Conservation (phyloP, 352 stramenopile species). For the Pythium rishiriense region DNA sequence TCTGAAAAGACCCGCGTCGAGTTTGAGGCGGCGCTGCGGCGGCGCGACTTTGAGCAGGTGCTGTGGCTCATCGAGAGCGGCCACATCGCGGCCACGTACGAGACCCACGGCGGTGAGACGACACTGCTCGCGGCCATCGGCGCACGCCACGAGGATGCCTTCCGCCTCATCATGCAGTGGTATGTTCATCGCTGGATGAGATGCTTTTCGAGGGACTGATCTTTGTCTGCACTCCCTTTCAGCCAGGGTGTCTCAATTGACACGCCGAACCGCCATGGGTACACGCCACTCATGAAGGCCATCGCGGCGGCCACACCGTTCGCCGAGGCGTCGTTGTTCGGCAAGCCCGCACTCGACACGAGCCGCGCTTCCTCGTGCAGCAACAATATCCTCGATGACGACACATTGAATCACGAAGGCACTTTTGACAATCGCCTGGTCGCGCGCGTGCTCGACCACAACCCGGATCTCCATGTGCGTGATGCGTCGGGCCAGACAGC, state of each 20-base stretch:
- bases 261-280: conserved; percentile 47
- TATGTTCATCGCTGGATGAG: too few species aligned
- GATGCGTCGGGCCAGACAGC: conserved; percentile 58
- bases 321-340: conserved; percentile 14
- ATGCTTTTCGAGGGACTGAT: too few species aligned
- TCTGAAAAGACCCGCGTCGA: conserved; percentile 23
- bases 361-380: not conserved
- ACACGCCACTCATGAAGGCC: conserved; percentile 78
- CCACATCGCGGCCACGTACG: conserved; percentile 45
- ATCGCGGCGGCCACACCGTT: conserved; percentile 46
- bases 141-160: conserved; percentile 40
- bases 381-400: conserved; percentile 22
- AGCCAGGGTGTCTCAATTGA: conserved; percentile 61
- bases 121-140: conserved; percentile 58
- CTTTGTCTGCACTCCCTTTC: not conserved
- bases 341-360: not conserved
- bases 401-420: conserved; percentile 17
- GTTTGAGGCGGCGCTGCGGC: conserved; percentile 55
- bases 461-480: conserved; percentile 41
- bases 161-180: conserved; percentile 49
- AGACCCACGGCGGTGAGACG: conserved; percentile 59
- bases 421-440: conserved; percentile 61
- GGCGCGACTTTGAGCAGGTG: conserved; percentile 57
- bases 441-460: conserved; percentile 36
- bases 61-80: conserved; percentile 75